phyloP scores from a whole-genome alignment of 2,329 filamentous ascomycete species.

The Aschersonia sp. region DNA sequence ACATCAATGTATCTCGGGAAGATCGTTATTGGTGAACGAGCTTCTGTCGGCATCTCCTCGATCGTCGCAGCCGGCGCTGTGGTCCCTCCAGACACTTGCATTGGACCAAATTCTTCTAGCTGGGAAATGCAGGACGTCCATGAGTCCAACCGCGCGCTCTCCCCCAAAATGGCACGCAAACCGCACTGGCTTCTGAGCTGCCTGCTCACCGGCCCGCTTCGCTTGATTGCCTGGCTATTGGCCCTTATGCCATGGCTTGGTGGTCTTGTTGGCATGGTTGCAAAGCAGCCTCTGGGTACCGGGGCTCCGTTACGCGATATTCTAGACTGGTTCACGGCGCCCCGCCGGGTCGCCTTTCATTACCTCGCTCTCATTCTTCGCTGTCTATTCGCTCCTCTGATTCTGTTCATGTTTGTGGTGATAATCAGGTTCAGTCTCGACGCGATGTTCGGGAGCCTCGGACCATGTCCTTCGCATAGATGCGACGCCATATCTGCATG shows the following conservation, averaged over 20 bases:
- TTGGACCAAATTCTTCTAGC: constrained; percentile 41
- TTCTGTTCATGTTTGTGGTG: constrained; percentile 27
- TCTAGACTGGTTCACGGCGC: constrained; percentile 32
- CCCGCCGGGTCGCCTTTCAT: constrained; percentile 31
- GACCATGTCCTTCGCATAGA: constrained; percentile 14
- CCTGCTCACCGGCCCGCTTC: constrained; percentile 27
- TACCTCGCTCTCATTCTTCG: constrained; percentile 31
- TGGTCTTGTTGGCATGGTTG: constrained; percentile 29
- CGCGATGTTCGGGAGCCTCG: constrained; percentile 20
- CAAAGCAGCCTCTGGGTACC: constrained; percentile 16
- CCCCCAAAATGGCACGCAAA: constrained; percentile 19
- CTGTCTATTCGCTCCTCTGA: constrained; percentile 23
- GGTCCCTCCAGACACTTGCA: constrained; percentile 32
- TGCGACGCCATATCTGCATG: constrained; percentile 25
- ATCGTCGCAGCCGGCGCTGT: constrained; percentile 34
- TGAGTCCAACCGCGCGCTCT: constrained; percentile 30
- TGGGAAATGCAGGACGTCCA: constrained; percentile 35
- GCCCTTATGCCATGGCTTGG: constrained; percentile 29
- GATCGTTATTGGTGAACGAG: constrained; percentile 32
- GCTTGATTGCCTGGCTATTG: constrained; percentile 22
- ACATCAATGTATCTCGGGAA: constrained; percentile 40
- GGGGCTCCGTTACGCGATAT: constrained; percentile 23
- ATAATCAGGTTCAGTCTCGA: constrained; percentile 26
- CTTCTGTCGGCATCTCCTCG: constrained; percentile 30
- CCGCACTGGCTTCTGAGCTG: constrained; percentile 29